Conservation (phyloP, 106 monocot species). For the Alisma plantagoaquatica region DNA sequence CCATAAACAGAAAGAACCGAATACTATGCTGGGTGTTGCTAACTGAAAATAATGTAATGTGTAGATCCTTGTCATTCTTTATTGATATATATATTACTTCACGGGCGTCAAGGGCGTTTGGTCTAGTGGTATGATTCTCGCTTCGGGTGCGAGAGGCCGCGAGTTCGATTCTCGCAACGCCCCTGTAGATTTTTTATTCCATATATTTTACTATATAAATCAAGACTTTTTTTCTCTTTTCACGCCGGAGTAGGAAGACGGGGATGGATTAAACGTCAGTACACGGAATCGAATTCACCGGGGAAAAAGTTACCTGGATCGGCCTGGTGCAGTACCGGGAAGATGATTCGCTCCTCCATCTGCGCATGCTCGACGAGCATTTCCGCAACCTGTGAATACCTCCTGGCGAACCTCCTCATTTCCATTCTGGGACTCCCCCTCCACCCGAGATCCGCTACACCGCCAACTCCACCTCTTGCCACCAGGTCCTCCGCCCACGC, state of each 20-base stretch:
- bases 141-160: constrained; percentile 21
- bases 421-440: constrained; percentile 18
- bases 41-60: too few relatives aligned
- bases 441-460: constrained; percentile 1
- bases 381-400: constrained; percentile 54
- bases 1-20: too few relatives aligned
- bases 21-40: too few relatives aligned
- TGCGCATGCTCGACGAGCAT: constrained; percentile 89
- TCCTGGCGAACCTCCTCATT: constrained; percentile 30
- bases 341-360: constrained; percentile 86
- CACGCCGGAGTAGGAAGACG: too few relatives aligned
- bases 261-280: too few relatives aligned
- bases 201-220: background rate
- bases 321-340: constrained; percentile 44
- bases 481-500: constrained; percentile 33
- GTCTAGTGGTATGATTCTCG: constrained; percentile 29
- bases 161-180: constrained; percentile 43
- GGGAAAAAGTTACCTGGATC: constrained; percentile 49
- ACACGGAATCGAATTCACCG: too few relatives aligned
- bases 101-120: constrained; percentile 32
- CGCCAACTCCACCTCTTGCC: constrained; percentile 1
- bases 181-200: constrained; percentile 1
- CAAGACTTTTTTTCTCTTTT: background rate
- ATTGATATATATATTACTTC: too few relatives aligned
- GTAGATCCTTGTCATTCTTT: too few relatives aligned